Base-by-base conservation (phyloP, 257 asterid genomes). In the Nicotiana undulata region DNA sequence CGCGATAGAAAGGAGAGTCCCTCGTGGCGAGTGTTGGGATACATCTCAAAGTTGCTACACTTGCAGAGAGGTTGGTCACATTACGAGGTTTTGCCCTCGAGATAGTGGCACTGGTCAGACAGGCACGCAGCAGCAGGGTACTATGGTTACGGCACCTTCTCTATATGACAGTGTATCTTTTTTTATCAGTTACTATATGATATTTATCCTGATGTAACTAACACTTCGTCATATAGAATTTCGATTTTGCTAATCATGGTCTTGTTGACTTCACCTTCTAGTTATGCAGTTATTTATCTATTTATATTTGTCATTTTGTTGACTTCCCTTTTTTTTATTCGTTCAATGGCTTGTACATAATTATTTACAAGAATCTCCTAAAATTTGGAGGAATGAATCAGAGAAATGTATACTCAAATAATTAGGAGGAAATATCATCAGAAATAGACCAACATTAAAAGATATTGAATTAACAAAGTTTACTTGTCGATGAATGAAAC, bases 401-500 rank as follows among this genome's bases (percentile, higher is more conserved):
- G 68, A 12, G 32, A 79, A 55, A 31, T 18, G 15, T 26, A 0
- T 9, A 63, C 16, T 18, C 46, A 10, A 31, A 22, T 26, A 72
- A 40, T 20, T 32, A 24, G 24, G 18, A 17, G 28, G 20, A 61
- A 70, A n/a, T 7, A 28, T 20, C n/a, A 11, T 9, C 11, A 40
- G 16, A 1, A 60, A 82, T 76, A 56, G 56, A 74, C 82, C 75
- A 81, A 76, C 66, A 79, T 26, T 75, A 83, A 75, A 81, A 61
- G 9, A 65, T 6, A 31, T 28, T 26, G 63, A 46, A 46, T 4
- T 18, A 28, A 63, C 34, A 18, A 77, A 34, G 6, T 20, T 11
- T 44, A 24, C 60, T 44, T 24, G 46, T 46, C 4, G 15, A 72
- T 3, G 60, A 20, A 46, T 46, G 16, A 46, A 22, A 72, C 6